phyloP scores from a whole-genome alignment of 768 basidiomycete species.

The Serpula lacrymans region DNA sequence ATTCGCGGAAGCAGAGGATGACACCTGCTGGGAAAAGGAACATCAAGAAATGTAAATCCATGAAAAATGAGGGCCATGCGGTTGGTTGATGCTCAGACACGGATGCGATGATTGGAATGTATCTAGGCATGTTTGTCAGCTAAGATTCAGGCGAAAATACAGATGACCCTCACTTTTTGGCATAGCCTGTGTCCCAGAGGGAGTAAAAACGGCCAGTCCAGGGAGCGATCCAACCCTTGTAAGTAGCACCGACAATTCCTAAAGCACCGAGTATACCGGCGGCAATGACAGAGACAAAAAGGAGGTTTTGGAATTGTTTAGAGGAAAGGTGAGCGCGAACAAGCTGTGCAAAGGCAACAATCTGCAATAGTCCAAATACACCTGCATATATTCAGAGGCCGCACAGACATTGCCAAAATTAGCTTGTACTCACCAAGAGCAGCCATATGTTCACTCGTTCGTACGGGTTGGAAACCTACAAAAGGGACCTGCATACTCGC shows the following conservation, averaged over 20 bases:
- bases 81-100: conserved; percentile 99
- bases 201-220: conserved; percentile 99
- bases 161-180: conserved; percentile 95
- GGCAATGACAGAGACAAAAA: conserved; percentile 65
- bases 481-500: conserved; percentile 99
- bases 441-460: conserved; percentile 98
- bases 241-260: conserved; percentile 78
- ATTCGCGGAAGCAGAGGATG: conserved; percentile 86
- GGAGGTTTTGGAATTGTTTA: conserved; percentile 85
- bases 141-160: conserved; percentile 15
- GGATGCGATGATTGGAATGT: conserved; percentile 97
- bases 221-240: conserved; percentile 93
- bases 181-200: conserved; percentile 98
- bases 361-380: conserved; percentile 94
- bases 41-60: conserved; percentile 97
- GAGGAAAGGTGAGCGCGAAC: conserved; percentile 87
- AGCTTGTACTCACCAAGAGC: conserved; percentile 66
- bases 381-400: conserved; percentile 40
- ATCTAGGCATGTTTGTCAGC: conserved; percentile 39
- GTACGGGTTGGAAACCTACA: conserved; percentile 97
- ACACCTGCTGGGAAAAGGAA: conserved; percentile 98
- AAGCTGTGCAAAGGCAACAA: conserved; percentile 89
- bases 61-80: conserved; percentile 99
- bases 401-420: neutral
- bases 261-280: conserved; percentile 69